Evolutionary conservation across 164 flowering plant genomes (phyloP).

Genomic region (Piper betle): DNA sequence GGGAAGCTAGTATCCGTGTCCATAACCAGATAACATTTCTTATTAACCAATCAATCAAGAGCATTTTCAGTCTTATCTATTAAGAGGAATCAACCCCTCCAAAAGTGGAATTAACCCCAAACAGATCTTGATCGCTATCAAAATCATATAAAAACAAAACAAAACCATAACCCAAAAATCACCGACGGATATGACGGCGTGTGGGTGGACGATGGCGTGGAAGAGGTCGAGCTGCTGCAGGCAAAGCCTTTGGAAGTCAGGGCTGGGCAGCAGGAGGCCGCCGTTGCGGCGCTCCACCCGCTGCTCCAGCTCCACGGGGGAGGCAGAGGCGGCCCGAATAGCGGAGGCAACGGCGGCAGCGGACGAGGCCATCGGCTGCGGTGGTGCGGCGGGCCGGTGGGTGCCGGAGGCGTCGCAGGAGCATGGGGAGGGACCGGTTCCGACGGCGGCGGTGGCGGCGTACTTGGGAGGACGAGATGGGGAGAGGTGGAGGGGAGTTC

Average conservation of each 20-base stretch:
- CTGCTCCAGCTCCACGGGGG: constrained; percentile 63
- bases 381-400: not conserved
- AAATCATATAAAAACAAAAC: not conserved
- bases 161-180: not conserved
- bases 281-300: constrained; percentile 28
- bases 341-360: constrained; percentile 64
- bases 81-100: too few species aligned
- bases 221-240: constrained; percentile 70
- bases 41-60: too few species aligned
- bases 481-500: not conserved
- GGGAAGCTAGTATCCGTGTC: too few species aligned
- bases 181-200: constrained; percentile 55
- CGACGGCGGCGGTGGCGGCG: not conserved
- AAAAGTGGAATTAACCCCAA: too few species aligned
- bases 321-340: constrained; percentile 39
- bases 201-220: constrained; percentile 49
- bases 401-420: not conserved
- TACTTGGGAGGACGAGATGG: not conserved
- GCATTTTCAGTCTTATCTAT: too few species aligned
- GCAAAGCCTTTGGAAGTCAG: constrained; percentile 73
- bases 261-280: constrained; percentile 49
- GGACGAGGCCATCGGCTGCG: constrained; percentile 29
- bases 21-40: too few species aligned
- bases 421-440: not conserved
- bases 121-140: too few species aligned